These are phyloP conservation scores for Colletotrichum costaricense DNA, from an alignment of 2,329 filamentous ascomycete species.

Conservation along the genomic window DNA sequence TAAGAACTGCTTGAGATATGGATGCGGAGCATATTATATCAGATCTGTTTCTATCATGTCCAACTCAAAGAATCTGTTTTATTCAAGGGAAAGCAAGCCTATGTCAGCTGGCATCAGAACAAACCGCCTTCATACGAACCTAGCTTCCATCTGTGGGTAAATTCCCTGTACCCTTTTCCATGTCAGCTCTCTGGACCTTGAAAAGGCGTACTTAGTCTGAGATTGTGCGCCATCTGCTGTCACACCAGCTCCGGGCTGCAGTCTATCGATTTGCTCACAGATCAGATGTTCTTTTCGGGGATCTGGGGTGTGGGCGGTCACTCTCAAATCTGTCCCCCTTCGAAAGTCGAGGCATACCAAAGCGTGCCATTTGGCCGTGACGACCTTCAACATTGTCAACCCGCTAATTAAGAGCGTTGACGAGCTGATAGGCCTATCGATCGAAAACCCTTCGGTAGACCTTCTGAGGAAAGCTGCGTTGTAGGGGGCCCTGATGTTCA, in stretches of 20 bases:
- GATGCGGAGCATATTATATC: too few species aligned
- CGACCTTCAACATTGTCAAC: neutral
- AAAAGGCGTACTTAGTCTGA: neutral
- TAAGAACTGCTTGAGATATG: too few species aligned
- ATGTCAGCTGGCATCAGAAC: too few species aligned
- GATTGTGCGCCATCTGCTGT: neutral
- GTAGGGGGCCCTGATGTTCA: conserved; percentile 40
- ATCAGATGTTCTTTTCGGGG: neutral
- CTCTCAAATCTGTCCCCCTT: neutral
- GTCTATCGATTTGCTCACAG: neutral
- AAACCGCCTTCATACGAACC: neutral
- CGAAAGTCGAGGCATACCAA: conserved; percentile 10
- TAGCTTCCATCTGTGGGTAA: neutral
- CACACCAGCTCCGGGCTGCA: neutral
- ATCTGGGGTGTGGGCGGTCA: neutral
- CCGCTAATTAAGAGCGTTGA: conserved; percentile 28
- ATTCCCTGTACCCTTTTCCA: conserved; percentile 8
- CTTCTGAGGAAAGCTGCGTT: conserved; percentile 38
- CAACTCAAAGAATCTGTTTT: too few species aligned
- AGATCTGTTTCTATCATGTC: too few species aligned
- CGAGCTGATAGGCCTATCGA: conserved; percentile 37
- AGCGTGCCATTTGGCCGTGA: neutral
- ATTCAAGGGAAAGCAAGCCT: too few species aligned
- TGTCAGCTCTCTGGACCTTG: neutral
- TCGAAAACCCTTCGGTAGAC: conserved; percentile 38